Base-by-base conservation (phyloP, 768 basidiomycete genomes). In the Tricholoma flavovirens region DNA sequence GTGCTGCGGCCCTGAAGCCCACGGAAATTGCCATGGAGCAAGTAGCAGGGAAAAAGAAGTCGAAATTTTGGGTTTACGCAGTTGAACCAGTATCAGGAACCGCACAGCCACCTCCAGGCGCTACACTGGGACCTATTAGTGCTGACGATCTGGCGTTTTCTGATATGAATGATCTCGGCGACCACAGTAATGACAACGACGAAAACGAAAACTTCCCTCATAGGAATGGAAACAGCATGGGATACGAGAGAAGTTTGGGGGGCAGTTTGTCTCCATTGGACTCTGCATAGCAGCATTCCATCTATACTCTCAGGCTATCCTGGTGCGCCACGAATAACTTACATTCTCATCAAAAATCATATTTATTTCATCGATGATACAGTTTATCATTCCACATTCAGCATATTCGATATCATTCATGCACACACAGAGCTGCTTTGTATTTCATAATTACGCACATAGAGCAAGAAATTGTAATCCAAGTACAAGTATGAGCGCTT, bases 61-160 rank as follows among this genome's bases (percentile, higher is more conserved):
- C 90, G 65, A 91, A 88, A 64, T 92, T 85, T 67, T 91, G 90
- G 90, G 86, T 87, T 43, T 93, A 93, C 60, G 90, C 90, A 17
- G 88, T 93, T 22, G 90, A 93, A 62, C 87, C 89, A 1, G 63
- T 80, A 43, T 69, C 78, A 7, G 74, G 71, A 22, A 60, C 71
- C n/a, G 64, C 66, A 32, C 49, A 69, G 17, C 64, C 60, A 54
- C 61, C 63, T 49, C 54, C 60, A 15, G 45, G 48, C 22, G 57
- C 62, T 51, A 57, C 62, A n/a, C 54, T 56, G 36, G 55, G 59
- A 26, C 49, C 56, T 29, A 49, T 53, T 19, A n/a, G n/a, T n/a
- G n/a, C n/a, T n/a, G 58, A 61, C 61, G 58, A 56, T n/a, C 55
- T 46, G 26, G 30, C 60, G 29, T 21, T 17, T 17, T 15, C 33